These are phyloP conservation scores for Fusarium mexicanum DNA, from an alignment of 2,329 filamentous ascomycete genomes.

Conservation along the genomic window DNA sequence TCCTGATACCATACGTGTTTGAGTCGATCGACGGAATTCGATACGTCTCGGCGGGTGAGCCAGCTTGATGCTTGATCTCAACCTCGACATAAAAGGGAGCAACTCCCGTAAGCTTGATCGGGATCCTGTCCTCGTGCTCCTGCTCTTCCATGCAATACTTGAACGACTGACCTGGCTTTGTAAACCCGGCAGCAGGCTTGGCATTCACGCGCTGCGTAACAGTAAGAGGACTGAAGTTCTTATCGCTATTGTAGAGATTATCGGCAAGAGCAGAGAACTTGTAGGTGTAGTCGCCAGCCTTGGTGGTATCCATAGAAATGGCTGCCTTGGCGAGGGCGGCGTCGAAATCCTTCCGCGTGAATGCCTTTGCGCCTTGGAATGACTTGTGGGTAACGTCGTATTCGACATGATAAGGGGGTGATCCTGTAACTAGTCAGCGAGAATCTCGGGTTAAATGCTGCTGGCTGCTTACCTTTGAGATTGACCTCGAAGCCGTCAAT, in stretches of 20 bases:
- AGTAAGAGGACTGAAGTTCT: slow-evolving; percentile 71
- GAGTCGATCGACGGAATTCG: slow-evolving; percentile 81
- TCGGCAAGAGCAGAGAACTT: slow-evolving; percentile 85
- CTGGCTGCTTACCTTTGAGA: slow-evolving; percentile 70
- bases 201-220: slow-evolving; percentile 87
- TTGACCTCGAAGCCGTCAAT: slow-evolving; percentile 87
- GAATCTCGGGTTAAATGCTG: not conserved
- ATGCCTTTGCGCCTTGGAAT: slow-evolving; percentile 69
- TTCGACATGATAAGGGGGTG: slow-evolving; percentile 82
- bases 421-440: slow-evolving; percentile 61
- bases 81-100: slow-evolving; percentile 92
- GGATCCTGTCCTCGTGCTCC: slow-evolving; percentile 84
- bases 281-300: slow-evolving; percentile 86
- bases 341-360: slow-evolving; percentile 77
- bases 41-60: slow-evolving; percentile 80
- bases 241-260: slow-evolving; percentile 82
- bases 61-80: slow-evolving; percentile 91
- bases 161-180: slow-evolving; percentile 89
- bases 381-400: slow-evolving; percentile 83
- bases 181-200: slow-evolving; percentile 83
- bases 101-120: slow-evolving; percentile 82
- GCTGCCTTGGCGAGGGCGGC: slow-evolving; percentile 79
- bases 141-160: slow-evolving; percentile 92
- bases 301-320: slow-evolving; percentile 85
- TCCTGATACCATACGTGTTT: slow-evolving; percentile 79